These are phyloP conservation scores for Anthracocystis walkeri DNA, from an alignment of 1,284 basidiomycete species.

Conservation along the genomic window DNA sequence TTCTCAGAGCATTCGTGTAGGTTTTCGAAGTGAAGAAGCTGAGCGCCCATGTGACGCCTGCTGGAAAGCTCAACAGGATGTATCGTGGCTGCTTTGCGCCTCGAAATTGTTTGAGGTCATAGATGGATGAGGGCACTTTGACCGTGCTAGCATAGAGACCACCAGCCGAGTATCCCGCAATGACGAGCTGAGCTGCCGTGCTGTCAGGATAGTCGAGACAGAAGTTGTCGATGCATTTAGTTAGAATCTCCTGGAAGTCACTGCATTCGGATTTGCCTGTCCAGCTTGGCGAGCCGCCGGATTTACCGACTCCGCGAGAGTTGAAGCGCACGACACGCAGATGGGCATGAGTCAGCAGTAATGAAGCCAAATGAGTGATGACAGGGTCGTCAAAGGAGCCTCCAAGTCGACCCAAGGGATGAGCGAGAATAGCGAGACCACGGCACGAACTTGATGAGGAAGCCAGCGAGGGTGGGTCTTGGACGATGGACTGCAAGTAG, in stretches of 20 bases:
- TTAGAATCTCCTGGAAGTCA: conserved; percentile 47
- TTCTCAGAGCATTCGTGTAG: conserved; percentile 31
- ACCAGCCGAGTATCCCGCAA: conserved; percentile 49
- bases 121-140: conserved; percentile 3
- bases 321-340: conserved; percentile 51
- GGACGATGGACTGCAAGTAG: conserved; percentile 40
- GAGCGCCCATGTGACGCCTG: conserved; percentile 51
- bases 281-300: conserved; percentile 45
- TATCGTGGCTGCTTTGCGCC: conserved; percentile 34
- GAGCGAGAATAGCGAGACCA: conserved; percentile 41
- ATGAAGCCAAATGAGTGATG: conserved; percentile 27
- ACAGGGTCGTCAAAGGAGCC: conserved; percentile 53
- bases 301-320: conserved; percentile 50
- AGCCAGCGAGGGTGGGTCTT: conserved; percentile 26
- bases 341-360: conserved; percentile 24
- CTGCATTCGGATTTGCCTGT: conserved; percentile 40
- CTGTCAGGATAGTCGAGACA: conserved; percentile 34
- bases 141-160: conserved; percentile 42
- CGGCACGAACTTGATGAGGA: conserved; percentile 19
- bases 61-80: conserved; percentile 50
- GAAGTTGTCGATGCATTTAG: conserved; percentile 36
- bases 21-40: conserved; percentile 37
- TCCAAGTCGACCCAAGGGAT: conserved; percentile 44
- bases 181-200: conserved; percentile 12
- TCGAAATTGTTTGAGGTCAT: conserved; percentile 35